Percentiles rank a stretch among this genome's conserved stretches.
Evolutionary conservation across 1,139 yeast genomes (phyloP).

Genomic region (Saccharomyces hybrid): DNA sequence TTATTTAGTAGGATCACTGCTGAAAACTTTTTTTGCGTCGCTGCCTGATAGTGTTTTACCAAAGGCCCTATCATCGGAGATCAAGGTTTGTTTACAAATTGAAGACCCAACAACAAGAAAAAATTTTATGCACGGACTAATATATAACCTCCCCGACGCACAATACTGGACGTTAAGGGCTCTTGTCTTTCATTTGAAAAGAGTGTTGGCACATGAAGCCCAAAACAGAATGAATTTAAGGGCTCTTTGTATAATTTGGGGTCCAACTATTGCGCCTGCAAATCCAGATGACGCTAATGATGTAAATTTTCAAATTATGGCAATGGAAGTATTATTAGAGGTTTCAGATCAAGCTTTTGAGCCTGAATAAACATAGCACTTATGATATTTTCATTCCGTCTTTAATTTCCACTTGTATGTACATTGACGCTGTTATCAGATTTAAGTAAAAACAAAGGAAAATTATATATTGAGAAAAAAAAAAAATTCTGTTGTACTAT

Average conservation of each 20-base stretch:
- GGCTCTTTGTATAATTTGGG: conserved; percentile 86
- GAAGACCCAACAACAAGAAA: conserved; percentile 49
- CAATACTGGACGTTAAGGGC: conserved; percentile 87
- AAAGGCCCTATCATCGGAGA: conserved; percentile 45
- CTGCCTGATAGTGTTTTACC: conserved; percentile 70
- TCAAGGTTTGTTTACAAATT: conserved; percentile 70
- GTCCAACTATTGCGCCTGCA: conserved; percentile 67
- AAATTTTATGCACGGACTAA: conserved; percentile 77
- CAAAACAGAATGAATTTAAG: conserved; percentile 74
- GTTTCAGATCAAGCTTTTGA: conserved; percentile 88
- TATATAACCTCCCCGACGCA: conserved; percentile 87
- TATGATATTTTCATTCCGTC: background rate
- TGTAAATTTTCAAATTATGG: conserved; percentile 70
- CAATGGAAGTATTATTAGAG: conserved; percentile 72
- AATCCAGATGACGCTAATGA: conserved; percentile 68
- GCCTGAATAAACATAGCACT: conserved; percentile 39
- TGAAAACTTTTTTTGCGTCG: conserved; percentile 59
- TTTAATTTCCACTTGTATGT: background rate
- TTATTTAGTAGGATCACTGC: conserved; percentile 59
- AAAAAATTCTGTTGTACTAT: background rate
- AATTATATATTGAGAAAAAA: background rate
- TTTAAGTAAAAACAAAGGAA: background rate
- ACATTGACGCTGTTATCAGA: background rate
- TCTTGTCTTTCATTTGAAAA: conserved; percentile 74
- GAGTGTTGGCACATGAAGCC: conserved; percentile 58